Conservation (phyloP, 331 rosid genomes). For the Stylosanthes scabra region DNA sequence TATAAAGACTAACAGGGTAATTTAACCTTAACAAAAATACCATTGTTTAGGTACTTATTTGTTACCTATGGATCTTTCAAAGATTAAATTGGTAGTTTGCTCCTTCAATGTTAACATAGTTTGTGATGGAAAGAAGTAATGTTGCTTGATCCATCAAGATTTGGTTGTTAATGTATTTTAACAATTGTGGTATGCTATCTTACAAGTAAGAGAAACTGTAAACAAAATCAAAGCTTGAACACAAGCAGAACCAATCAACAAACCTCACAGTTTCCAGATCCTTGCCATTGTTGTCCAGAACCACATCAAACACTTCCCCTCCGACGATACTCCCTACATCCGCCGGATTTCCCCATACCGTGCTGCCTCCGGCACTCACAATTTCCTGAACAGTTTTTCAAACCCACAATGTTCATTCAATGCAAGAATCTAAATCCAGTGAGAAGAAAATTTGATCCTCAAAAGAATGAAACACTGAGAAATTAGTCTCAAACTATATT, state of each 20-base stretch:
- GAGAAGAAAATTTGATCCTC: no score
- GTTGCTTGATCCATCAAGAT: background rate
- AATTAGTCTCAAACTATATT: no score
- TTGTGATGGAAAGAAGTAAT: no score
- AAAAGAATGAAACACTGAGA: background rate
- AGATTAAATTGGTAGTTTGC: no score
- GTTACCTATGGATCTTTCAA: no score
- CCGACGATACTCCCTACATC: constrained; percentile 67
- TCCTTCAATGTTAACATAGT: no score
- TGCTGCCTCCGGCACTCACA: constrained; percentile 82
- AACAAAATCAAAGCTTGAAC: constrained; percentile 8
- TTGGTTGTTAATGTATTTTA: background rate
- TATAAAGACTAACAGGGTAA: no score
- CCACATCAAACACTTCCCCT: constrained; percentile 83
- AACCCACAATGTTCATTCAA: constrained; percentile 12
- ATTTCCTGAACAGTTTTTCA: constrained; percentile 65
- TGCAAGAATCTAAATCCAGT: no score
- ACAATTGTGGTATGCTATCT: no score
- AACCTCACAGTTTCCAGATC: constrained; percentile 84
- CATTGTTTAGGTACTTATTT: no score
- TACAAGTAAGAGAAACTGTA: no score
- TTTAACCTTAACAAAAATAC: no score
- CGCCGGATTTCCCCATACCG: constrained; percentile 84
- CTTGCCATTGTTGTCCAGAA: constrained; percentile 95
- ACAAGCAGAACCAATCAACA: constrained; percentile 32